Evolutionary conservation across 257 asterid species (phyloP).

Genomic region (Plectranthus barbatus): DNA sequence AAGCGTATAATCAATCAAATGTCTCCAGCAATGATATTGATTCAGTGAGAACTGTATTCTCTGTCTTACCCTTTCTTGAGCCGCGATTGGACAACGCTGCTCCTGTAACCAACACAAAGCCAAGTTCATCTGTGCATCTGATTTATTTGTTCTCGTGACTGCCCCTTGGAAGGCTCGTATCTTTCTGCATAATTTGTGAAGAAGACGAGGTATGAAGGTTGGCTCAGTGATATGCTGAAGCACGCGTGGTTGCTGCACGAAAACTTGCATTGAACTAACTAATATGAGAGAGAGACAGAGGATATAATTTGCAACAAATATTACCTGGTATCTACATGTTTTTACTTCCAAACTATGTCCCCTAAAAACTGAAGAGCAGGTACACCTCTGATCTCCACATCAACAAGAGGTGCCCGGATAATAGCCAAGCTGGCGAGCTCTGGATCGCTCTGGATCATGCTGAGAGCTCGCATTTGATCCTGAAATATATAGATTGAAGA

Average conservation of each 20-base stretch:
- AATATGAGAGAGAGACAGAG: neutral
- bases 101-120: neutral
- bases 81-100: neutral
- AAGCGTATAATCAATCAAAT: neutral
- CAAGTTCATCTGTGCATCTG: neutral
- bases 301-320: neutral
- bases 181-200: neutral
- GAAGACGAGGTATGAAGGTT: neutral
- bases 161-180: neutral
- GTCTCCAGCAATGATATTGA: neutral
- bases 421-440: constrained; percentile 64
- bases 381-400: constrained; percentile 94
- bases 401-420: constrained; percentile 92
- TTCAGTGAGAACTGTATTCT: neutral
- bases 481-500: constrained; percentile 24
- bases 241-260: neutral
- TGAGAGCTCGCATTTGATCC: constrained; percentile 81
- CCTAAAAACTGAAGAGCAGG: constrained; percentile 99
- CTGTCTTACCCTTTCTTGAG: neutral
- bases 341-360: constrained; percentile 86
- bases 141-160: neutral
- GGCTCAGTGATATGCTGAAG: neutral
- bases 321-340: constrained; percentile 14
- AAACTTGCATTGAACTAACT: neutral
- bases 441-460: constrained; percentile 49